These are phyloP conservation scores for Orbilia javanica DNA, from an alignment of 2,329 filamentous ascomycete species.

Conservation along the genomic window DNA sequence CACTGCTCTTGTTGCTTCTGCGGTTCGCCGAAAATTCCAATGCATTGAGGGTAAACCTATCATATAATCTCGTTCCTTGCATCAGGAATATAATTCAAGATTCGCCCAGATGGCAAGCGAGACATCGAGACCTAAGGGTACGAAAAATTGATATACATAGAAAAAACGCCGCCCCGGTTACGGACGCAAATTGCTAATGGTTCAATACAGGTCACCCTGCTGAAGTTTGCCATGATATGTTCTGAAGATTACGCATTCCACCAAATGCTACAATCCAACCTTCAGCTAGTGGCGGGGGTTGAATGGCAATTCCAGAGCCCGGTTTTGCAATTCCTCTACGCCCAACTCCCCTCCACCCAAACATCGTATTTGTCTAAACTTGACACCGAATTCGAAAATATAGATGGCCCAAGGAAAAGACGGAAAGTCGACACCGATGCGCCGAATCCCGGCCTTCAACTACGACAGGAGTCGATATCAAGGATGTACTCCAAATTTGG, in stretches of 20 bases:
- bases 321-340: conserved; percentile 34
- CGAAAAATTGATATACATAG: background rate
- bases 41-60: conserved; percentile 10
- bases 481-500: conserved; percentile 45
- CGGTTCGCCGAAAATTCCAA: conserved; percentile 31
- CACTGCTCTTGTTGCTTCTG: conserved; percentile 37
- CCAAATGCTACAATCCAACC: conserved; percentile 42
- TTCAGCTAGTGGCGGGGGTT: conserved; percentile 29
- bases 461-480: conserved; percentile 24
- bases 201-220: conserved; percentile 30
- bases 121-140: conserved; percentile 55
- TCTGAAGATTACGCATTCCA: conserved; percentile 53
- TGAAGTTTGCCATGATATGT: conserved; percentile 49
- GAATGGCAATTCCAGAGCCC: conserved; percentile 52
- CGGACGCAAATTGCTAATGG: background rate
- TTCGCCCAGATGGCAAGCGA: conserved; percentile 42
- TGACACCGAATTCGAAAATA: background rate
- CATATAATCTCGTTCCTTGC: conserved; percentile 34
- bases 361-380: background rate
- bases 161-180: background rate
- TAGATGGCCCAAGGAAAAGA: conserved; percentile 44
- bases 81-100: conserved; percentile 47
- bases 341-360: conserved; percentile 4
- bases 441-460: background rate
- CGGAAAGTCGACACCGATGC: conserved; percentile 25